phyloP scores from a whole-genome alignment of 148 eudicot species.

The Bassia scoparia region DNA sequence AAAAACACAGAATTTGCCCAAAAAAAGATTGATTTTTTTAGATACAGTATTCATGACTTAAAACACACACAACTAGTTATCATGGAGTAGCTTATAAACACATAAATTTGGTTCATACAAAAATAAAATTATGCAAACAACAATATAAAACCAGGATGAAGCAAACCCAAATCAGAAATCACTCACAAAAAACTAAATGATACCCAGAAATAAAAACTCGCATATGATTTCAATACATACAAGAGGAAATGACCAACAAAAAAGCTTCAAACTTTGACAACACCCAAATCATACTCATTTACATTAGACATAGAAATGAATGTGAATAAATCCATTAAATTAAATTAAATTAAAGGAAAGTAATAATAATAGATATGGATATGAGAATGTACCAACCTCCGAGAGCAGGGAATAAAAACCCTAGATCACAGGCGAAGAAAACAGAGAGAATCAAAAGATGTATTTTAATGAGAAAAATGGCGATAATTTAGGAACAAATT shows the following conservation, averaged over 20 bases:
- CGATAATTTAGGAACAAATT: constrained; percentile 22
- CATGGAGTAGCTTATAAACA: not conserved
- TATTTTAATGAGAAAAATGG: not conserved
- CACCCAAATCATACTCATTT: not conserved
- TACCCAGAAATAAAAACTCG: constrained; percentile 7
- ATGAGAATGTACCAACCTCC: constrained; percentile 13
- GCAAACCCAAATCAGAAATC: not conserved
- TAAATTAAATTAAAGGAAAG: not conserved
- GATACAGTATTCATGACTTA: not conserved
- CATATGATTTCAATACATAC: not conserved
- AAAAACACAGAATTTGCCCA: not conserved
- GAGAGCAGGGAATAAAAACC: constrained; percentile 29
- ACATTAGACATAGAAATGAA: not conserved
- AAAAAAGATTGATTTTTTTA: constrained; percentile 18
- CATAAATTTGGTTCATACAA: not conserved
- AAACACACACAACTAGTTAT: not conserved
- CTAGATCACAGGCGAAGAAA: constrained; percentile 26
- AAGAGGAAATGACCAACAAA: not conserved
- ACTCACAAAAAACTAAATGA: not conserved
- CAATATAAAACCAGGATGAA: too few species aligned
- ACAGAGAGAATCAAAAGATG: not conserved
- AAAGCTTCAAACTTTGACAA: not conserved
- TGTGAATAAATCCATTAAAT: not conserved
- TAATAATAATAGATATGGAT: not conserved
- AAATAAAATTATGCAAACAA: too few species aligned